Evolutionary conservation across 108 stramenopile genomes (phyloP), one percentile per base, ranked within the genome.

Genomic region (Skeletonema grethae): DNA sequence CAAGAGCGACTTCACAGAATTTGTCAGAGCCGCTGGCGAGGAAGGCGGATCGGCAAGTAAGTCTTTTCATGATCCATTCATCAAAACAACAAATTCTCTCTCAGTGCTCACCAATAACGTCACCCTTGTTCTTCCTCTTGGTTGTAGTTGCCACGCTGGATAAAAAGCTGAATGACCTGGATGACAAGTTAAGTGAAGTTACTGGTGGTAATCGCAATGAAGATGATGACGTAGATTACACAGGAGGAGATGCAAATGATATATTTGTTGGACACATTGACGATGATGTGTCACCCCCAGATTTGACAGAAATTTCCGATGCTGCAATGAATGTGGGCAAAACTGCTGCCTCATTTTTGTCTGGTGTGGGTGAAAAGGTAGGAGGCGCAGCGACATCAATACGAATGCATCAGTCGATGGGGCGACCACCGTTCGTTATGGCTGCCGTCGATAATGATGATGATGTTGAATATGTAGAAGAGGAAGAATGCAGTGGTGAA

Each of bases 391-490:
- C 36, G 5, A 20, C 30, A 16, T 31, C 59, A 16, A 60, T 60
- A n/a, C 35, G 35, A n/a, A n/a, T 34, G 59, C 46, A 48, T 48
- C 46, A 48, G 46, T 48, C 46, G 46, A 48, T 20, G n/a, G 46
- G 46, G 18, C n/a, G 46, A 6, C 36, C 59, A 16, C 59, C 59
- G 5, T 34, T 60, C 59, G 59, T 60, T 20, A 60, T 60, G 59
- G 29, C 59, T 31, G 59, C 59, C 35, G 36, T 60, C 15, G 63
- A 76, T 0, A 64, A 56, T 22, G 63, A 65, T 67, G 1, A 28
- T 28, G 70, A 70, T 13, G 74, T 63, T 56, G 67, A 68, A 36
- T 63, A 65, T 29, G 64, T 65, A 13, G 75, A 35, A 62, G 41
- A 12, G 64, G 77, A 69, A 30, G 35, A 50, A 9, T 34, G 62